phyloP scores from a whole-genome alignment of 2,329 filamentous ascomycete genomes.

The Colletotrichum graminicola region DNA sequence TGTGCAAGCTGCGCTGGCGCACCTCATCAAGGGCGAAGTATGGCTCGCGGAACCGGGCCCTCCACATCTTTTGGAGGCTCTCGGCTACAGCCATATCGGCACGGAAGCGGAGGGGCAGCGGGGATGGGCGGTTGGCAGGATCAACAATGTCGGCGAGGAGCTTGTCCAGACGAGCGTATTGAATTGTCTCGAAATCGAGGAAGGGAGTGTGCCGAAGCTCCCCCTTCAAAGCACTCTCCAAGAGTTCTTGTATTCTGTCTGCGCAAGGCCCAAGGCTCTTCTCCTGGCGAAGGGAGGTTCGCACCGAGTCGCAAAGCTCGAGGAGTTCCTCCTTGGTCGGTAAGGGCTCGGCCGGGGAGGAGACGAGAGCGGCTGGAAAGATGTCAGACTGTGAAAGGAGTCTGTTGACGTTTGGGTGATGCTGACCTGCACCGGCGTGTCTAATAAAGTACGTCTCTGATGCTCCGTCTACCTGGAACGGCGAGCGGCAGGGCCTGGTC shows the following conservation, averaged over 20 bases:
- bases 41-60: conserved; percentile 57
- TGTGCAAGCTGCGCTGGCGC: conserved; percentile 53
- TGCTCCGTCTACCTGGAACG: conserved; percentile 35
- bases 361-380: conserved; percentile 11
- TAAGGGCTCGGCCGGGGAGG: conserved; percentile 24
- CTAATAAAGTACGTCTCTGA: conserved; percentile 34
- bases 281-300: conserved; percentile 51
- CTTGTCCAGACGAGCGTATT: conserved; percentile 57
- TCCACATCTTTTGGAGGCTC: conserved; percentile 58
- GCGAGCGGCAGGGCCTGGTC: conserved; percentile 20
- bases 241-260: conserved; percentile 54
- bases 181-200: conserved; percentile 56
- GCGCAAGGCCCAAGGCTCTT: conserved; percentile 50
- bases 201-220: conserved; percentile 51
- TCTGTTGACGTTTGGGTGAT: neutral
- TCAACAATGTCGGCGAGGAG: conserved; percentile 56
- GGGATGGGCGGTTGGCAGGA: conserved; percentile 46
- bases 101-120: conserved; percentile 49
- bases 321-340: conserved; percentile 47
- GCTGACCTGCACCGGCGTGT: conserved; percentile 35
- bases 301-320: conserved; percentile 58
- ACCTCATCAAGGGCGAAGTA: conserved; percentile 61
- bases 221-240: conserved; percentile 54
- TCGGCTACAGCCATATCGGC: conserved; percentile 54
- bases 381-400: conserved; percentile 7